Evolutionary conservation across 1,284 basidiomycete genomes (phyloP), one percentile per base, ranked within the genome.

Genomic region (Ustilago tritici): DNA sequence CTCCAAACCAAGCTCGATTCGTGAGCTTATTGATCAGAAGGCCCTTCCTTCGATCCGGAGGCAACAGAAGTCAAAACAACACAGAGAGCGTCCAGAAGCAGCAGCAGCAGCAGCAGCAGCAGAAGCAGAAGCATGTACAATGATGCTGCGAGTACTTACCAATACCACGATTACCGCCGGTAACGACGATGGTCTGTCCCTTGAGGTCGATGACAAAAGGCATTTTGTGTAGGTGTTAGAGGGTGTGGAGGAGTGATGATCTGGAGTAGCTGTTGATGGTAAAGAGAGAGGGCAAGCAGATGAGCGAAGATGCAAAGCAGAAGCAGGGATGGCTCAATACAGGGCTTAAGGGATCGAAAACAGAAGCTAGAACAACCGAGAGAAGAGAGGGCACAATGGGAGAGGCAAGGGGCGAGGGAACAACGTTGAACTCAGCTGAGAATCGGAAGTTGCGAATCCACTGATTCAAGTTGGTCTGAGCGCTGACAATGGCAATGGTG

Each of bases 131-230:
- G 23, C 23, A 28, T 28, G 23, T 28, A 28, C 23, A 28, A 28
- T 3, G 23, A 28, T 28, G 19, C n/a, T 9, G 7, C 34, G 4
- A 38, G n/a, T n/a, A 82, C 80, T 76, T 65, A 80, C 81, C 82
- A 53, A 85, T 85, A 70, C 83, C 84, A 58, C 84, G 82, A 79
- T 85, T 85, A 59, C 84, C 84, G 56, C 84, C 84, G 54, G 93
- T 92, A 50, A 94, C 90, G 68, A 85, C 73, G 70, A 85, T 73
- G 64, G 84, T 85, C 69, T 78, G 76, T 61, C 76, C 76, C 61
- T 68, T 59, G 62, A 78, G 71, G 61, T 78, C 76, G 52, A 78
- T 78, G 43, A 75, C 72, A 61, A 69, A 78, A 68, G 72, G 71
- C 76, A 78, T 78, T 54, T 59, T 66, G 19, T 5, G n/a, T 19